Percentiles rank a stretch among this genome's conserved stretches.
phyloP scores from a whole-genome alignment of 129 eudicot species.

The sunflower (Helianthus annuus) region HanXRQr2.0-SUNRISE NC_035442.2:163886353-163886852 shows the following conservation, averaged over 20 bases:
- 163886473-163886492: not conserved
- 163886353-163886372: not conserved
- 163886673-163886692: not conserved
- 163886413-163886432: not conserved
- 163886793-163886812: too few species aligned
- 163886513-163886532: not conserved
- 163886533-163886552: slow-evolving; percentile 6
- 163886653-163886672: not conserved
- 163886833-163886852: too few species aligned
- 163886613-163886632: slow-evolving; percentile 4
- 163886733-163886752: too few species aligned
- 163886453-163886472: not conserved
- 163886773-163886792: too few species aligned
- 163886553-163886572: not conserved
- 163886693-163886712: slow-evolving; percentile 4
- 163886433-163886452: not conserved
- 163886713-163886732: not conserved
- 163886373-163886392: not conserved
- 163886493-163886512: not conserved
- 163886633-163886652: slow-evolving; percentile 10
- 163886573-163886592: not conserved
- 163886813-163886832: too few species aligned
- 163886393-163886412: not conserved
- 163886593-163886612: not conserved
- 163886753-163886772: too few species aligned